Percentiles rank a stretch among this genome's conserved stretches.
Evolutionary conservation across 495 filamentous ascomycete genomes (phyloP).

Genomic region (Oidiodendron maius): DNA sequence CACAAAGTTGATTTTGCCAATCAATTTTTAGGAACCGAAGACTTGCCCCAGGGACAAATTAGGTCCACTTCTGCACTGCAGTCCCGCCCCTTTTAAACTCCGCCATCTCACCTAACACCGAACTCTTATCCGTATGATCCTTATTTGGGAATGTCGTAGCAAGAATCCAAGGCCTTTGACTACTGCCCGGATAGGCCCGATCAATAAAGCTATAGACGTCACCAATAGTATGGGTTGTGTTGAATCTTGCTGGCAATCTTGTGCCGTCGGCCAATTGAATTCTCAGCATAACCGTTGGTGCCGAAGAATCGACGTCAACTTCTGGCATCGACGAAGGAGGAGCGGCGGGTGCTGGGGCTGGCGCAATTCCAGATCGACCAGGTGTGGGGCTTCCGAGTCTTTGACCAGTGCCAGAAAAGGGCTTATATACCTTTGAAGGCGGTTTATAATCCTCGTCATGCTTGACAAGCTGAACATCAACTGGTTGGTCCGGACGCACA

Average conservation of each 20-base stretch:
- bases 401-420: constrained; percentile 77
- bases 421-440: constrained; percentile 81
- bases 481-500: constrained; percentile 74
- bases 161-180: constrained; percentile 63
- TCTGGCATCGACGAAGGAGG: constrained; percentile 28
- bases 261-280: constrained; percentile 90
- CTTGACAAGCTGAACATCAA: constrained; percentile 84
- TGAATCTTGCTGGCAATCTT: constrained; percentile 80
- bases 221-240: constrained; percentile 82
- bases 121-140: constrained; percentile 70
- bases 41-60: neutral
- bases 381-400: constrained; percentile 91
- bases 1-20: neutral
- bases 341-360: constrained; percentile 32
- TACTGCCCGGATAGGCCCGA: constrained; percentile 54
- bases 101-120: constrained; percentile 65
- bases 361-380: constrained; percentile 36
- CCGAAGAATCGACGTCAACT: constrained; percentile 63
- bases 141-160: constrained; percentile 97
- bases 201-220: constrained; percentile 86
- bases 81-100: constrained; percentile 79
- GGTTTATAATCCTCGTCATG: constrained; percentile 77
- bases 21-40: neutral
- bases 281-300: constrained; percentile 73
- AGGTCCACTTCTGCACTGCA: constrained; percentile 85